phyloP scores from a whole-genome alignment of 352 stramenopile genomes.

The Phytophthora pinifolia region DNA sequence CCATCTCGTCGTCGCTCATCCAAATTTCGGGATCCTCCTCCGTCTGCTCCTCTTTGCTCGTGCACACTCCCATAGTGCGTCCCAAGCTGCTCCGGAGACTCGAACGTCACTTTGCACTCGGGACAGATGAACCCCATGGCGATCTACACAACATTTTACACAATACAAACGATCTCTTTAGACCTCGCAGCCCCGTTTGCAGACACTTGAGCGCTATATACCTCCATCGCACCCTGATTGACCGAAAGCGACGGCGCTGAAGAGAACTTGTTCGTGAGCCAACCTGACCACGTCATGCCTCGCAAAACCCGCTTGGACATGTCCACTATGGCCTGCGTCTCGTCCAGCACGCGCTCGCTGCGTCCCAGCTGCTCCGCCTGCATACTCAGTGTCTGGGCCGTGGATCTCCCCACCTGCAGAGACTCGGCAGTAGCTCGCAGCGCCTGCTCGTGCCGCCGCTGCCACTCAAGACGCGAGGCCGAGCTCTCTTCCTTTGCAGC shows the following conservation, averaged over 20 bases:
- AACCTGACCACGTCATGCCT: constrained; percentile 81
- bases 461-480: constrained; percentile 16
- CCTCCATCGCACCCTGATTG: constrained; percentile 3
- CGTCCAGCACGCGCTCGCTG: constrained; percentile 55
- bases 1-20: not conserved
- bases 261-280: constrained; percentile 75
- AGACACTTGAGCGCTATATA: constrained; percentile 3
- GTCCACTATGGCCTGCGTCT: constrained; percentile 59
- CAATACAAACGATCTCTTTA: not conserved
- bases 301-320: constrained; percentile 59
- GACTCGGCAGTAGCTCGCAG: constrained; percentile 54
- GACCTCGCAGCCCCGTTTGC: not conserved
- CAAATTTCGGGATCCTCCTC: not conserved
- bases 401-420: constrained; percentile 47
- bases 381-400: constrained; percentile 63
- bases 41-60: constrained; percentile 8
- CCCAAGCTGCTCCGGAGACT: constrained; percentile 51
- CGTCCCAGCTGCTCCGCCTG: constrained; percentile 66
- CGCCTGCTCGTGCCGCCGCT: constrained; percentile 51
- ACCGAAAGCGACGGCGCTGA: constrained; percentile 26
- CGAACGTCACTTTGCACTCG: constrained; percentile 73
- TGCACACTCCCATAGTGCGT: constrained; percentile 61
- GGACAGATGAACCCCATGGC: constrained; percentile 86
- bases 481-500: constrained; percentile 3
- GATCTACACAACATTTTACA: constrained; percentile 42